Evolutionary conservation across 1,284 basidiomycete species (phyloP), one percentile per base, ranked within the genome.

Genomic region (Ceratobasidium sp.): DNA sequence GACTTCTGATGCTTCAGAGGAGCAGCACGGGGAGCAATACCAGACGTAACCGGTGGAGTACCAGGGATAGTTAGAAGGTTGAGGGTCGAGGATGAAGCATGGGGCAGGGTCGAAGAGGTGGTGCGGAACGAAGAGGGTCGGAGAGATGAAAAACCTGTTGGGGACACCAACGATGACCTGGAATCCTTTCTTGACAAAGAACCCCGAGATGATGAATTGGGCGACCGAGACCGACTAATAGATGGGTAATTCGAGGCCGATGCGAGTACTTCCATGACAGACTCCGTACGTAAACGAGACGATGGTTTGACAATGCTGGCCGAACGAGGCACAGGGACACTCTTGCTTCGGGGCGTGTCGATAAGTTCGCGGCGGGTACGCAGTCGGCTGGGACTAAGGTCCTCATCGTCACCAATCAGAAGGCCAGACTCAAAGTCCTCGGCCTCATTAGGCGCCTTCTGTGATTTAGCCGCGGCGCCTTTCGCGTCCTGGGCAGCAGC

Each of bases 381-480:
- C 34, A 93, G 84, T 61, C 91, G 84, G 78, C 88, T 91, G 6
- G 90, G 89, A 77, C 89, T 92, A 59, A 93, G 86, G 78, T 93
- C 91, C 70, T 86, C 86, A 78, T 92, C 92, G 73, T 92, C 90
- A 76, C 89, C 88, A 76, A 94, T 89, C 75, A 92, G 85, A 65
- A 94, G 87, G 30, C 92, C 92, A 75, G 86, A 86, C 80, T 94
- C 92, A 75, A 92, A 92, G 78, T 92, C 89, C 74, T 93, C 92
- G 77, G 92, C 91, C 14, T 88, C 87, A 39, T 72, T 64, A 43
- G 67, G 60, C 39, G 53, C 10, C 46, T 32, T 58, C 30, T 60
- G 55, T 32, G 61, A 58, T 43, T 73, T 39, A n/a, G 53, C 48
- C 1, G 43, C 39, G 43, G 23, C 48, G 28, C 57, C 57, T 30